A percentile compares a stretch with the other conserved stretches of the same genome.
phyloP scores from a whole-genome alignment of 2,329 filamentous ascomycete genomes.

The Colletotrichum graminicola region DNA sequence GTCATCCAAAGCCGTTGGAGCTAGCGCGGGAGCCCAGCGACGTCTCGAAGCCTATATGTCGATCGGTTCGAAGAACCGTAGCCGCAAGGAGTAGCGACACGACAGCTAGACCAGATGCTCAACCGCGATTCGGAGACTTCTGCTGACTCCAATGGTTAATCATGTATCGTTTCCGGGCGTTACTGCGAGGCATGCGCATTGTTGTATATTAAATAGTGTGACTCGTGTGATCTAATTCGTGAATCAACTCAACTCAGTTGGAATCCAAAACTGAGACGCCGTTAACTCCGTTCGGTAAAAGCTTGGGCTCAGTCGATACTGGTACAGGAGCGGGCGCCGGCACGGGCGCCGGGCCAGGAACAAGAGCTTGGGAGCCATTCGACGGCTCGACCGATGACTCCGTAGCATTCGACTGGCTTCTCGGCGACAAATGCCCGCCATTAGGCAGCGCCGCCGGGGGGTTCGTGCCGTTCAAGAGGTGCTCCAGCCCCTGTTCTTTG shows the following conservation, averaged over 20 bases:
- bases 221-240: slow-evolving; percentile 36
- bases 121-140: background rate
- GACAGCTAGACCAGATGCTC: slow-evolving; percentile 9
- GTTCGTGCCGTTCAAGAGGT: slow-evolving; percentile 63
- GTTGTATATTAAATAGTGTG: slow-evolving; percentile 33
- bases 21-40: background rate
- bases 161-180: slow-evolving; percentile 12
- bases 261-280: slow-evolving; percentile 31
- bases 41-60: slow-evolving; percentile 4
- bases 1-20: background rate
- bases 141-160: slow-evolving; percentile 1
- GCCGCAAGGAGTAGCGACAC: background rate
- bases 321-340: background rate
- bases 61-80: slow-evolving; percentile 8
- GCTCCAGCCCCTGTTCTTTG: slow-evolving; percentile 67
- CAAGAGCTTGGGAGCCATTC: slow-evolving; percentile 25
- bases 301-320: slow-evolving; percentile 14
- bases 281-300: slow-evolving; percentile 35
- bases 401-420: slow-evolving; percentile 49
- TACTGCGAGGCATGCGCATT: slow-evolving; percentile 25
- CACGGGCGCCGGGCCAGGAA: slow-evolving; percentile 8
- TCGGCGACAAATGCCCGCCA: slow-evolving; percentile 62
- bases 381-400: slow-evolving; percentile 30
- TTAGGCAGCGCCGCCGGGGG: slow-evolving; percentile 60
- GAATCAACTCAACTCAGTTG: slow-evolving; percentile 30